A percentile compares a stretch with the other conserved stretches of the same genome.
phyloP scores from a whole-genome alignment of 495 filamentous ascomycete species.

The Hypoxylon trugodes region DNA sequence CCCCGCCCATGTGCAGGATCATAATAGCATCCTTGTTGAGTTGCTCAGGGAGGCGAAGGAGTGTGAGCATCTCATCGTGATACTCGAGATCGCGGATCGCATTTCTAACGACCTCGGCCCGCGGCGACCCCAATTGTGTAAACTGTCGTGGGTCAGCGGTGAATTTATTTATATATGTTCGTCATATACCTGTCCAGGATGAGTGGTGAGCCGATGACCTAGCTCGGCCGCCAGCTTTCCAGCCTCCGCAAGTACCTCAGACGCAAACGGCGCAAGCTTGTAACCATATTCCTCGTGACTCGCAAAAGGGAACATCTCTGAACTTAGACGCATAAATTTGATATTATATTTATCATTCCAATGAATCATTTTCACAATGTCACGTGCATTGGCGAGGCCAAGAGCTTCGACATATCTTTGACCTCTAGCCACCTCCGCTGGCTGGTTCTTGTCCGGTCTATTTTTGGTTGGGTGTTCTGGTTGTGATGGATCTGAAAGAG shows the following conservation, averaged over 20 bases:
- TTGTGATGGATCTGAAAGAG: slow-evolving; percentile 74
- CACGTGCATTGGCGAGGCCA: slow-evolving; percentile 81
- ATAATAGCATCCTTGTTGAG: slow-evolving; percentile 89
- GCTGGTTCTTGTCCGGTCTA: slow-evolving; percentile 74
- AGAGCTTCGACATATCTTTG: slow-evolving; percentile 78
- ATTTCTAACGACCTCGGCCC: slow-evolving; percentile 74
- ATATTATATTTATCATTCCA: slow-evolving; percentile 97
- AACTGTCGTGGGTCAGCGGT: slow-evolving; percentile 58
- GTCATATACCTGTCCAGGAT: slow-evolving; percentile 76
- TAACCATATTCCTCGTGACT: slow-evolving; percentile 90
- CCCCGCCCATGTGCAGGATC: slow-evolving; percentile 94
- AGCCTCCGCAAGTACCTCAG: slow-evolving; percentile 75
- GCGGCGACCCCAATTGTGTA: slow-evolving; percentile 87
- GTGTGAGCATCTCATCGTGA: slow-evolving; percentile 83
- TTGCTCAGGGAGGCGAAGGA: slow-evolving; percentile 81
- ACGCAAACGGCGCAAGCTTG: slow-evolving; percentile 84
- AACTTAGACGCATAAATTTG: slow-evolving; percentile 90
- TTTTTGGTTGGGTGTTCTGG: slow-evolving; percentile 85
- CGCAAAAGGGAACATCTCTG: slow-evolving; percentile 97
- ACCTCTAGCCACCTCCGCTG: slow-evolving; percentile 67
- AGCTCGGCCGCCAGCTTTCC: slow-evolving; percentile 81
- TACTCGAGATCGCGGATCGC: slow-evolving; percentile 87
- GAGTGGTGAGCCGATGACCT: slow-evolving; percentile 86
- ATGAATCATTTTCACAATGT: slow-evolving; percentile 82
- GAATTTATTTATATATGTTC: not conserved